phyloP scores from a whole-genome alignment of 2,329 filamentous ascomycete genomes.

The Cercospora sesami region DNA sequence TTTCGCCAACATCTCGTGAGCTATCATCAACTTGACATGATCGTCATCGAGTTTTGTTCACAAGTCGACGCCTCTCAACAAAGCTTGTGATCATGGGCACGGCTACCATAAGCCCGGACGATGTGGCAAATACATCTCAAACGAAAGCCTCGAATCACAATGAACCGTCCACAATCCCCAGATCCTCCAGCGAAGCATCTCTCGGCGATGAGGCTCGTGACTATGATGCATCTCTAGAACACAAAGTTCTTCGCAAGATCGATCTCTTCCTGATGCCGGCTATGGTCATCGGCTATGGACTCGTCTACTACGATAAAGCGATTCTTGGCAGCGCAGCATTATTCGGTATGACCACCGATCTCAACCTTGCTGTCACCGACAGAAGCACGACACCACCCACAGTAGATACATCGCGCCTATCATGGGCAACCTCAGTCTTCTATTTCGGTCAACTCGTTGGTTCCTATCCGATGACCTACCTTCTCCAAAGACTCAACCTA shows the following conservation, averaged over 20 bases:
- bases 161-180: background rate
- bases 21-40: background rate
- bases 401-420: background rate
- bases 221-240: background rate
- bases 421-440: slow-evolving; percentile 41
- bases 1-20: background rate
- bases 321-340: slow-evolving; percentile 8
- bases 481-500: slow-evolving; percentile 46
- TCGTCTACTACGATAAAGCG: slow-evolving; percentile 3
- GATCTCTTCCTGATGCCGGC: slow-evolving; percentile 4
- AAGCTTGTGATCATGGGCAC: background rate
- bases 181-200: background rate
- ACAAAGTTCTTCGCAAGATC: slow-evolving; percentile 5
- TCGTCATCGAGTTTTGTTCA: background rate
- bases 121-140: background rate
- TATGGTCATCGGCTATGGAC: slow-evolving; percentile 2
- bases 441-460: slow-evolving; percentile 50
- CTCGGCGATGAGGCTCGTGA: slow-evolving; percentile 2
- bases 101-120: background rate
- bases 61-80: too few species aligned
- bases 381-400: background rate
- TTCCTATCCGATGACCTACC: slow-evolving; percentile 45
- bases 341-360: slow-evolving; percentile 3
- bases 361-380: slow-evolving; percentile 5
- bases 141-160: background rate